A percentile compares a stretch with the other conserved stretches of the same genome.
phyloP scores from a whole-genome alignment of 176 grass and related monocot species.

The Oryza nivara region DNA sequence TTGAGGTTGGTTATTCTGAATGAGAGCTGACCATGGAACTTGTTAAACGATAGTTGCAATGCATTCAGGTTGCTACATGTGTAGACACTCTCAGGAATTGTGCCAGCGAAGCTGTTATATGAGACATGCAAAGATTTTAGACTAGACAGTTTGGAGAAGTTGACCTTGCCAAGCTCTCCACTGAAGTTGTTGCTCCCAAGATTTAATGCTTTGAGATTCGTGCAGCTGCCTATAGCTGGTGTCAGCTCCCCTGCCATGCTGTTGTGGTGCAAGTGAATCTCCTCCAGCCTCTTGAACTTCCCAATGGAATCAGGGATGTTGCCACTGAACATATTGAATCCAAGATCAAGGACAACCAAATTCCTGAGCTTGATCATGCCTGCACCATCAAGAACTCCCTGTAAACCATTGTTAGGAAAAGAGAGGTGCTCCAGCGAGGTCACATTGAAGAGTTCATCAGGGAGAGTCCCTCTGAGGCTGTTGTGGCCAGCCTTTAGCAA shows the following conservation, averaged over 20 bases:
- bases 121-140: constrained; percentile 17
- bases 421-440: constrained; percentile 8
- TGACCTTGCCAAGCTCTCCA: constrained; percentile 27
- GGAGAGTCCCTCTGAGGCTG: background rate
- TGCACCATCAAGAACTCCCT: background rate
- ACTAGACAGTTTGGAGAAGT: constrained; percentile 32
- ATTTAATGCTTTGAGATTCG: constrained; percentile 11
- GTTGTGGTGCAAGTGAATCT: constrained; percentile 24
- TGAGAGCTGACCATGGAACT: constrained; percentile 36
- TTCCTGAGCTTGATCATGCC: background rate
- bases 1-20: constrained; percentile 19
- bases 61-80: constrained; percentile 40
- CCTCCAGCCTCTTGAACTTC: constrained; percentile 27
- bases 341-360: constrained; percentile 37
- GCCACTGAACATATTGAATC: background rate
- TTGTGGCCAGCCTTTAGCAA: background rate
- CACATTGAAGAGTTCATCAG: constrained; percentile 35
- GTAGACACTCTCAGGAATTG: constrained; percentile 33
- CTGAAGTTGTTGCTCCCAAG: constrained; percentile 19
- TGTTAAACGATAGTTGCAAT: background rate
- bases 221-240: constrained; percentile 35
- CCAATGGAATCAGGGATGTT: constrained; percentile 29
- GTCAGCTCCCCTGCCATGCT: constrained; percentile 36
- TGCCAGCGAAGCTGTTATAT: background rate
- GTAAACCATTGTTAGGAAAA: background rate